Evolutionary conservation across 1,139 yeast genomes (phyloP).

Genomic region (Yamadazyma atmosphaerica): DNA sequence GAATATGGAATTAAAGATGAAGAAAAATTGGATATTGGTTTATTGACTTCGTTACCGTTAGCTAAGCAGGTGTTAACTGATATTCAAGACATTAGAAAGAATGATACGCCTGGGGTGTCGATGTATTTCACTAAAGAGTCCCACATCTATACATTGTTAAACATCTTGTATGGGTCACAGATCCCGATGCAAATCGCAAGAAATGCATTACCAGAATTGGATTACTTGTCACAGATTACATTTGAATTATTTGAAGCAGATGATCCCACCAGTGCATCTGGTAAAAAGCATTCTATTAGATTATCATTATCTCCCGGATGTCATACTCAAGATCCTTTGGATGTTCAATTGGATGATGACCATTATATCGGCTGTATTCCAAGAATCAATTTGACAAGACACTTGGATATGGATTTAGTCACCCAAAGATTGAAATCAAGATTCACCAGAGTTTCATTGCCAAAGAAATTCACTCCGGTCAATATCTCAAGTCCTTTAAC

Average conservation of each 20-base stretch:
- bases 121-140: constrained; percentile 96
- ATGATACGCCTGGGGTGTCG: constrained; percentile 78
- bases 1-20: constrained; percentile 97
- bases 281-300: constrained; percentile 84
- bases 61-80: constrained; percentile 86
- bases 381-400: constrained; percentile 84
- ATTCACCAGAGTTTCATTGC: constrained; percentile 84
- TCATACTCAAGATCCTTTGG: constrained; percentile 95
- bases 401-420: constrained; percentile 88
- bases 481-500: constrained; percentile 71
- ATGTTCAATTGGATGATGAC: constrained; percentile 92
- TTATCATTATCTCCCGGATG: constrained; percentile 95
- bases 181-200: constrained; percentile 92
- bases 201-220: constrained; percentile 94
- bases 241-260: constrained; percentile 89
- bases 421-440: constrained; percentile 79
- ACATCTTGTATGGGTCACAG: constrained; percentile 90
- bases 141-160: constrained; percentile 90
- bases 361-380: constrained; percentile 98
- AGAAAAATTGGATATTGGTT: constrained; percentile 94
- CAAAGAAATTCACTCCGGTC: constrained; percentile 90
- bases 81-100: constrained; percentile 74
- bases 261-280: constrained; percentile 55
- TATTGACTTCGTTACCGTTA: constrained; percentile 89
- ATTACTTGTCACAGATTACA: constrained; percentile 90